phyloP scores from a whole-genome alignment of 306 rosid species.

The Vigna trinervia region DNA sequence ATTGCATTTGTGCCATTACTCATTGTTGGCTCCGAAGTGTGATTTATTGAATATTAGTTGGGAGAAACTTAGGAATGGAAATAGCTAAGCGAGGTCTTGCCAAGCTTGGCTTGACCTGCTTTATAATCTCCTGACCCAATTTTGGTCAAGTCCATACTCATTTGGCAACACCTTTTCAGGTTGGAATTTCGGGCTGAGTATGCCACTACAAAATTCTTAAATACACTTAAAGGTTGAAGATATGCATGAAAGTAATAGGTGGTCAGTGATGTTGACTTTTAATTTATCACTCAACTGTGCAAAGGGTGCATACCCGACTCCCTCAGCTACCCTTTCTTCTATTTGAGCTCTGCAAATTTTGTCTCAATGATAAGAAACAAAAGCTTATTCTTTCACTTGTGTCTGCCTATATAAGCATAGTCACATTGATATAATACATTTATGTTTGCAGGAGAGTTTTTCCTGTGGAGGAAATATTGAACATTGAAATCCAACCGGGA shows the following conservation, averaged over 20 bases:
- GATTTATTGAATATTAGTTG: background rate
- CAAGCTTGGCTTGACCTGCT: background rate
- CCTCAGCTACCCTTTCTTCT: background rate
- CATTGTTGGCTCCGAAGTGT: slow-evolving; percentile 19
- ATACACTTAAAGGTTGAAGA: background rate
- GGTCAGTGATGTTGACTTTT: background rate
- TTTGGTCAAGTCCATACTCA: background rate
- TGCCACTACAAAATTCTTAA: slow-evolving; percentile 13
- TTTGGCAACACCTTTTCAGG: background rate
- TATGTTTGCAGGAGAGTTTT: slow-evolving; percentile 59
- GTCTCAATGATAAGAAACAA: background rate
- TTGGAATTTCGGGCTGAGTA: background rate
- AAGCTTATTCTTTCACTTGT: slow-evolving; percentile 4
- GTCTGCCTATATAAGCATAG: background rate
- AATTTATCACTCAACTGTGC: background rate
- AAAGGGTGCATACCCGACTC: slow-evolving; percentile 12
- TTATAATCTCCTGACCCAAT: background rate
- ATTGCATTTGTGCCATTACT: slow-evolving; percentile 4
- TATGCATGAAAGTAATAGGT: background rate
- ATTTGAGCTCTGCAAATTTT: background rate
- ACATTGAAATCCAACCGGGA: slow-evolving; percentile 88
- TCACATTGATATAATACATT: slow-evolving; percentile 25
- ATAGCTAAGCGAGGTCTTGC: background rate
- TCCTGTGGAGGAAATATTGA: slow-evolving; percentile 83
- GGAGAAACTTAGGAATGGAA: background rate